A percentile compares a stretch with the other conserved stretches of the same genome.
These are phyloP conservation scores for Huiozyma naganishii DNA, from an alignment of 805 yeast genomes.

Conservation along the genomic window DNA sequence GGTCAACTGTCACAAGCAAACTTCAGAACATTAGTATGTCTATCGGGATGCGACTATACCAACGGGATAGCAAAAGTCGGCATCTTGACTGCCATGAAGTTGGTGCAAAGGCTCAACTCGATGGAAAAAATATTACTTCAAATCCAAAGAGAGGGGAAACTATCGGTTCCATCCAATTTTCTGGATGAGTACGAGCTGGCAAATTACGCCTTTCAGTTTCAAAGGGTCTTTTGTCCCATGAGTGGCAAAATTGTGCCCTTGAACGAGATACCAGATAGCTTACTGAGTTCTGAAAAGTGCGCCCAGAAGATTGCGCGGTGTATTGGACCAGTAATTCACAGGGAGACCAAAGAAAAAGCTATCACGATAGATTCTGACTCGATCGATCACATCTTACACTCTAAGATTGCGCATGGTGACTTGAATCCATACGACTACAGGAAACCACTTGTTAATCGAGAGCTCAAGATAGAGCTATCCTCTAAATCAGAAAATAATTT, in stretches of 20 bases:
- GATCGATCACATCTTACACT: slow-evolving; percentile 39
- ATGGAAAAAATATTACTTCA: slow-evolving; percentile 48
- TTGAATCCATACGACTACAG: slow-evolving; percentile 45
- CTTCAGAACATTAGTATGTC: slow-evolving; percentile 64
- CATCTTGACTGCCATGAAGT: slow-evolving; percentile 55
- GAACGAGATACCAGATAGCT: slow-evolving; percentile 40
- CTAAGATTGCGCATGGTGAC: slow-evolving; percentile 50
- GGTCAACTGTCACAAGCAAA: slow-evolving; percentile 43
- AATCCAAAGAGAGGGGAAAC: slow-evolving; percentile 51
- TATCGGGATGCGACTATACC: slow-evolving; percentile 96
- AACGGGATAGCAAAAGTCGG: slow-evolving; percentile 80
- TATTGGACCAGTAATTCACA: slow-evolving; percentile 29
- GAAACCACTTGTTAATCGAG: slow-evolving; percentile 27
- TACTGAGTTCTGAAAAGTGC: slow-evolving; percentile 8
- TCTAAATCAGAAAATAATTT: slow-evolving; percentile 16
- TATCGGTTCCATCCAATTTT: slow-evolving; percentile 45
- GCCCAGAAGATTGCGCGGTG: slow-evolving; percentile 16
- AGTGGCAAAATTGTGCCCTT: slow-evolving; percentile 41
- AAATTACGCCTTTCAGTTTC: slow-evolving; percentile 68
- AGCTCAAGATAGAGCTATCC: slow-evolving; percentile 17
- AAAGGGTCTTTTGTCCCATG: slow-evolving; percentile 72
- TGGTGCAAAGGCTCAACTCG: slow-evolving; percentile 41
- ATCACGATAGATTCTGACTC: slow-evolving; percentile 22
- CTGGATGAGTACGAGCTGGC: slow-evolving; percentile 55
- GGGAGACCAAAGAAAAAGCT: slow-evolving; percentile 8